A percentile compares a stretch with the other conserved stretches of the same genome.
phyloP scores from a whole-genome alignment of 1,284 basidiomycete genomes.

The Ganoderma meredithae region DNA sequence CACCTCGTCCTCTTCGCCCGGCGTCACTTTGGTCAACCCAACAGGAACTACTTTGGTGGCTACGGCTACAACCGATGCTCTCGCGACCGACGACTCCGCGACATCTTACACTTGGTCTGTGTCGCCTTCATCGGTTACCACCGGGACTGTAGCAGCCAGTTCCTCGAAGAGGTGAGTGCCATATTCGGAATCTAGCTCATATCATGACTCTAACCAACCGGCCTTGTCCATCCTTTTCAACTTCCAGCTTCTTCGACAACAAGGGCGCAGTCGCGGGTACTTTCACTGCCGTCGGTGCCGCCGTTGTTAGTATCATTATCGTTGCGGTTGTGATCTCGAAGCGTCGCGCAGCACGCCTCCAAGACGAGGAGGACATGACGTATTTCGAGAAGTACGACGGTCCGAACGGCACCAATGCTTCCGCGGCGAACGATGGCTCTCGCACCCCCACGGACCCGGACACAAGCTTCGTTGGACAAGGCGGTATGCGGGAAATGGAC shows the following conservation, averaged over 20 bases:
- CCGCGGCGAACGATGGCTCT: neutral
- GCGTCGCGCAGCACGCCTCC: slow-evolving; percentile 37
- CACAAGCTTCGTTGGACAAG: slow-evolving; percentile 22
- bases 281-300: slow-evolving; percentile 41
- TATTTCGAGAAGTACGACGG: slow-evolving; percentile 44
- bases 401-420: slow-evolving; percentile 20
- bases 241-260: slow-evolving; percentile 43
- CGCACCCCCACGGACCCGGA: slow-evolving; percentile 13
- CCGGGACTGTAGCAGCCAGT: slow-evolving; percentile 17
- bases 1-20: slow-evolving; percentile 15
- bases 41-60: slow-evolving; percentile 14
- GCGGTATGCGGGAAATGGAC: slow-evolving; percentile 28
- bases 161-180: slow-evolving; percentile 34
- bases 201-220: neutral
- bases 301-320: slow-evolving; percentile 33
- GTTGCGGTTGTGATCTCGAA: slow-evolving; percentile 29
- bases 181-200: slow-evolving; percentile 10
- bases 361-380: slow-evolving; percentile 40
- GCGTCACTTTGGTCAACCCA: slow-evolving; percentile 13
- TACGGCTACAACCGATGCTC: slow-evolving; percentile 7
- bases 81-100: slow-evolving; percentile 8
- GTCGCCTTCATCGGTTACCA: slow-evolving; percentile 16
- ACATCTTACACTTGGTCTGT: slow-evolving; percentile 26
- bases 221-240: neutral
- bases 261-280: slow-evolving; percentile 43